A percentile compares a stretch with the other conserved stretches of the same genome.
Evolutionary conservation across 2,329 filamentous ascomycete genomes (phyloP).

Genomic region (Raffaelea ambrosiae): DNA sequence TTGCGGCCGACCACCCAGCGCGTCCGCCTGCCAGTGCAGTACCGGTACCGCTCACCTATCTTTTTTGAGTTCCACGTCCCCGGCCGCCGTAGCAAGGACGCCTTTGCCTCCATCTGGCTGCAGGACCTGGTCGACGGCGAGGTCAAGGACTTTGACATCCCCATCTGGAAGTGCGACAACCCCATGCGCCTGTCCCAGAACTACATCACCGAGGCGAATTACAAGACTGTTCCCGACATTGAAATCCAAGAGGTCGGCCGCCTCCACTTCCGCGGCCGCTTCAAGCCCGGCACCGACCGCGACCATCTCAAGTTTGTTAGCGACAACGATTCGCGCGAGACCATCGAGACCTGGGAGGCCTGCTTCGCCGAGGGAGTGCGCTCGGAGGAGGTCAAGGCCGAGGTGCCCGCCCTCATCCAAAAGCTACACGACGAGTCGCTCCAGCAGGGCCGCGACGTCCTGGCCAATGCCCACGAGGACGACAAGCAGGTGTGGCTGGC

Average conservation of each 20-base stretch:
- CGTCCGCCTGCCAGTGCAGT: slow-evolving; percentile 75
- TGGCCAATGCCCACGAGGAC: slow-evolving; percentile 62
- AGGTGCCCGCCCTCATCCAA: slow-evolving; percentile 64
- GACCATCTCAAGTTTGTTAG: slow-evolving; percentile 76
- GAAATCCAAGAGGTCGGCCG: slow-evolving; percentile 74
- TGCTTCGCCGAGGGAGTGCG: slow-evolving; percentile 84
- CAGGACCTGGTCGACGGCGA: slow-evolving; percentile 77
- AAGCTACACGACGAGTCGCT: slow-evolving; percentile 75
- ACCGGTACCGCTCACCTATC: slow-evolving; percentile 81
- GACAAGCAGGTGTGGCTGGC: slow-evolving; percentile 72
- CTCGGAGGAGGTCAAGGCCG: slow-evolving; percentile 57
- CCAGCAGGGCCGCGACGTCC: slow-evolving; percentile 69
- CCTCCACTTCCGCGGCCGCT: slow-evolving; percentile 68
- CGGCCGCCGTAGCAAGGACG: slow-evolving; percentile 61
- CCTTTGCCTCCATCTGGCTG: slow-evolving; percentile 78
- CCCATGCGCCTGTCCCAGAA: slow-evolving; percentile 76
- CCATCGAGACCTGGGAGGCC: slow-evolving; percentile 89
- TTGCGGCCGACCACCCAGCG: slow-evolving; percentile 16
- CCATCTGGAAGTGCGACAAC: slow-evolving; percentile 78
- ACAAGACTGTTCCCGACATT: slow-evolving; percentile 59
- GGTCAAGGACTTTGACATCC: slow-evolving; percentile 70
- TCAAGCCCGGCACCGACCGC: slow-evolving; percentile 84
- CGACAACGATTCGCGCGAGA: slow-evolving; percentile 85
- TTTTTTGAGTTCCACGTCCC: slow-evolving; percentile 76
- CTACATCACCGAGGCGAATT: slow-evolving; percentile 78